Evolutionary conservation across 768 basidiomycete species (phyloP), one percentile per base, ranked within the genome.

Genomic region (Pleurotus giganteus): DNA sequence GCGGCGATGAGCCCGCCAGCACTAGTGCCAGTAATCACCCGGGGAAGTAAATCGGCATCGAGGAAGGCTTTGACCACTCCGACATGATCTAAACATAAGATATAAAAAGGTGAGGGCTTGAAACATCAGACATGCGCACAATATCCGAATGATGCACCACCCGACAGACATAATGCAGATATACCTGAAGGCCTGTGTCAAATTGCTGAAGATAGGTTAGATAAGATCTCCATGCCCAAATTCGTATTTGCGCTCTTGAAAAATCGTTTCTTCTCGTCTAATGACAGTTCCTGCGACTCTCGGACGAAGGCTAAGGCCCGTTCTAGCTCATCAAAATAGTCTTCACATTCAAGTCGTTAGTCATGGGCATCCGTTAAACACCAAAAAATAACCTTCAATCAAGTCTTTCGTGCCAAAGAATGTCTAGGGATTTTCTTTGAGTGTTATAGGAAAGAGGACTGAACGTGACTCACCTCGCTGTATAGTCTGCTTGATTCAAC

Each of bases 141-240:
- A 66, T 96, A 97, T 7, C 94, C 94, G 65, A 98, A 96, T 1
- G 88, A 86, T 6, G 91, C 97, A 4, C 97, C 96, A 13, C 97
- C 97, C n/a, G 91, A 94, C 9, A 99, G 79, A 69, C 96, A 98
- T 4, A 99, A 73, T 0, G 97, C 96, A 36, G 91, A 89, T 3
- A 89, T 84, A 21, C n/a, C n/a, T n/a, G n/a, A n/a, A n/a, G n/a
- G n/a, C 79, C 79, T 78, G 45, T 28, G 41, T 17, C 15, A n/a
- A 39, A 49, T 13, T 11, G 19, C 32, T 55, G 53, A 51, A 45
- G 8, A 44, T 42, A 5, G 32, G 2, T 42, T 23, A 2, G 19
- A 3, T 34, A 32, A 8, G 32, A 13, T 45, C 4, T 9, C 47
- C 62, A 29, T 53, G 67, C 96, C 96, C 9, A 95, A 78, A 71